phyloP scores from a whole-genome alignment of 2,329 filamentous ascomycete species.

The Sporothrix variecibatus region DNA sequence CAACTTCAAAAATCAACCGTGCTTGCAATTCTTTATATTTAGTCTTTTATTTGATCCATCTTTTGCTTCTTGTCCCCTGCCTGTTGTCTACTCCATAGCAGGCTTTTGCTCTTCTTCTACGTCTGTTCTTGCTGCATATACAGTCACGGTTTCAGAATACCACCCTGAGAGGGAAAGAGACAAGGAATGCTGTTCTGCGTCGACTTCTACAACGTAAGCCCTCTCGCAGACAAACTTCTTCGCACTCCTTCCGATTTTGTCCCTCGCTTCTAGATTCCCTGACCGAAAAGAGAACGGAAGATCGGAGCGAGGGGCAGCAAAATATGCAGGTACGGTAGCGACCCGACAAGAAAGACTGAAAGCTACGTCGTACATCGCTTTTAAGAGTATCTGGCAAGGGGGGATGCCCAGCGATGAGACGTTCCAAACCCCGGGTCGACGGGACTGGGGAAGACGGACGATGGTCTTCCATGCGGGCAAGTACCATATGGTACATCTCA shows the following conservation, averaged over 20 bases:
- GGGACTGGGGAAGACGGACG: not conserved
- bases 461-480: not conserved
- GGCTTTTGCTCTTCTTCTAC: too few relatives aligned
- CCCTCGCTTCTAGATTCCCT: not conserved
- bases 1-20: not conserved
- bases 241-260: not conserved
- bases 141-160: conserved; percentile 3
- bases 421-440: conserved; percentile 25
- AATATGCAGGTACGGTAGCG: not conserved
- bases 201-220: not conserved
- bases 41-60: not conserved
- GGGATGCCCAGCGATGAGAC: conserved; percentile 19
- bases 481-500: too few relatives aligned
- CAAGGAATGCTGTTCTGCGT: not conserved
- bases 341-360: not conserved
- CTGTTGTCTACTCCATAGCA: not conserved
- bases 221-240: not conserved
- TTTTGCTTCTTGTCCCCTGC: not conserved
- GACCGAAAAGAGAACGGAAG: conserved; percentile 13
- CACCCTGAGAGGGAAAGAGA: not conserved
- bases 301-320: not conserved
- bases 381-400: not conserved
- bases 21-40: too few relatives aligned
- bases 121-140: not conserved
- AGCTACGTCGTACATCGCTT: not conserved